phyloP scores from a whole-genome alignment of 441 rosid genomes.

The Hura crepitans region DNA sequence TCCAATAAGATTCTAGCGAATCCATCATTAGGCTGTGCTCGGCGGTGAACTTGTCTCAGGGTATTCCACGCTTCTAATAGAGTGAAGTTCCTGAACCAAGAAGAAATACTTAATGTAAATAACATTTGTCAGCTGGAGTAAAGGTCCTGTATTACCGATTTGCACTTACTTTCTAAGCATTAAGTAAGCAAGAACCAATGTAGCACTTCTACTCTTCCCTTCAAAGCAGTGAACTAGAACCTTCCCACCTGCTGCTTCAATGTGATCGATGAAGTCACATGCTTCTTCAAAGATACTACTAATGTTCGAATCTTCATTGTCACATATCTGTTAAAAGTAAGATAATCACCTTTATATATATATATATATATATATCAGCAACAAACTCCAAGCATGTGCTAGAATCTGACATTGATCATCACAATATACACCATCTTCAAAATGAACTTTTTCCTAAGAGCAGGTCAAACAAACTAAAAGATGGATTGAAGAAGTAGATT shows the following conservation, averaged over 20 bases:
- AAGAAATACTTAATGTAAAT: not conserved
- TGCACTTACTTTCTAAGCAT: slow-evolving; percentile 85
- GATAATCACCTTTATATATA: no score
- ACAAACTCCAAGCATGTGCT: not conserved
- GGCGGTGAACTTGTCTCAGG: slow-evolving; percentile 72
- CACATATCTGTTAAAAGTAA: slow-evolving; percentile 57
- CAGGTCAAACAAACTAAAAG: not conserved
- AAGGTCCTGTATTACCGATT: slow-evolving; percentile 7
- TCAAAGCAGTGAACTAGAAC: slow-evolving; percentile 96
- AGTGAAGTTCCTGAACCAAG: slow-evolving; percentile 56
- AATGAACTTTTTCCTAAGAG: not conserved
- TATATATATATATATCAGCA: no score
- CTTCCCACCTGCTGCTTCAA: slow-evolving; percentile 72
- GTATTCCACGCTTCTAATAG: slow-evolving; percentile 74
- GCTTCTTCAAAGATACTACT: slow-evolving; percentile 79
- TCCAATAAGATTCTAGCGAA: slow-evolving; percentile 62
- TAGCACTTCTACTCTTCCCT: slow-evolving; percentile 98
- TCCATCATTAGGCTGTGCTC: slow-evolving; percentile 97
- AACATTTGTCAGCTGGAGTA: not conserved
- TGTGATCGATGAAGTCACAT: slow-evolving; percentile 67
- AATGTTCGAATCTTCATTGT: slow-evolving; percentile 79
- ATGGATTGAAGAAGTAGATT: not conserved
- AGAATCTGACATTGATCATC: not conserved
- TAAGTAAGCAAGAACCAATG: slow-evolving; percentile 74
- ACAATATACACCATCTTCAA: no score